Conservation (phyloP, 169 alveolate species). For the Pseudocohnilembus persalinus region DNA sequence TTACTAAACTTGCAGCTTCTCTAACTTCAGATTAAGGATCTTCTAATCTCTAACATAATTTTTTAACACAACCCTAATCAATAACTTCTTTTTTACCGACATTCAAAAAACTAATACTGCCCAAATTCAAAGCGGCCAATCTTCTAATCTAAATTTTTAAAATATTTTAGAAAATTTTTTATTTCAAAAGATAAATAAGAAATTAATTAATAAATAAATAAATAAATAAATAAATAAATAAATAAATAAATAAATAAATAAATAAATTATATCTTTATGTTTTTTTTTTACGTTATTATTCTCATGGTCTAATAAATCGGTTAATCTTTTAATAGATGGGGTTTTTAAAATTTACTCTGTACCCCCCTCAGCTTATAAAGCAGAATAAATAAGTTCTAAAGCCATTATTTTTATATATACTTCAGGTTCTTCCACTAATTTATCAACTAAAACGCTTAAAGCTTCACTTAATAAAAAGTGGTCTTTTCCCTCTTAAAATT, state of each 20-base stretch:
- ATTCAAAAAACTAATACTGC: slow-evolving; percentile 34
- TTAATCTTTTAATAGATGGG: slow-evolving; percentile 33
- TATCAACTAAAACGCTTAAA: slow-evolving; percentile 29
- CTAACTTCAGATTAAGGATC: slow-evolving; percentile 33
- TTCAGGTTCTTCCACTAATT: slow-evolving; percentile 37
- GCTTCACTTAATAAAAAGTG: slow-evolving; percentile 24
- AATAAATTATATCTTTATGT: background rate
- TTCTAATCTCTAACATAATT: slow-evolving; percentile 26
- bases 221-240: too few relatives aligned
- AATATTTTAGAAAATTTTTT: too few relatives aligned
- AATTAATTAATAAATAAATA: too few relatives aligned
- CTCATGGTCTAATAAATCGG: slow-evolving; percentile 36
- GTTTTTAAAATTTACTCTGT: slow-evolving; percentile 33
- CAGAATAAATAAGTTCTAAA: slow-evolving; percentile 16
- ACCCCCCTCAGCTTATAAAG: slow-evolving; percentile 41
- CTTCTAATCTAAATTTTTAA: slow-evolving; percentile 33
- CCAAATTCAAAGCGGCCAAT: slow-evolving; percentile 35
- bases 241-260: background rate
- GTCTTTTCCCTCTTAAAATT: slow-evolving; percentile 44
- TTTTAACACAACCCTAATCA: slow-evolving; percentile 30
- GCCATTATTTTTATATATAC: slow-evolving; percentile 27
- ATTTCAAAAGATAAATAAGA: too few relatives aligned
- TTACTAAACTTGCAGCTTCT: slow-evolving; percentile 22
- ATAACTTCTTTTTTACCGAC: slow-evolving; percentile 34
- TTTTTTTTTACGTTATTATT: slow-evolving; percentile 16